A percentile compares a stretch with the other conserved stretches of the same genome.
Conservation (phyloP, 2,329 filamentous ascomycete species). For the Paecilomyces sp. region DNA sequence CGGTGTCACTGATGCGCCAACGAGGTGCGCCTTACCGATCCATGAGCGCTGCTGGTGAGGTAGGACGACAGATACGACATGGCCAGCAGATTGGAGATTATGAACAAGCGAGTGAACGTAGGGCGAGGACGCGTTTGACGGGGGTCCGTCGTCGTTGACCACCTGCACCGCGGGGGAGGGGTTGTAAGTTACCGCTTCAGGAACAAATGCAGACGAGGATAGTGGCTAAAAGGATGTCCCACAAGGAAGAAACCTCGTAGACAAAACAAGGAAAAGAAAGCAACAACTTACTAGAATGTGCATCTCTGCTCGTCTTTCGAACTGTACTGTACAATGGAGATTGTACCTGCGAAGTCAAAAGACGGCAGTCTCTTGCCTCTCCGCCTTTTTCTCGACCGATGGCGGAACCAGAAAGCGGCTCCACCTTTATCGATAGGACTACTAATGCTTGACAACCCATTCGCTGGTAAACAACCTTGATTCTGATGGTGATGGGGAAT, state of each 20-base stretch:
- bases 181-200: slow-evolving; percentile 4
- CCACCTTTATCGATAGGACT: slow-evolving; percentile 14
- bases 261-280: background rate
- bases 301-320: slow-evolving; percentile 26
- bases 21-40: slow-evolving; percentile 97
- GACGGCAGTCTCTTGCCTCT: background rate
- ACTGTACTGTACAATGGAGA: background rate
- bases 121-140: slow-evolving; percentile 68
- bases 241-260: background rate
- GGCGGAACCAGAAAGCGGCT: background rate
- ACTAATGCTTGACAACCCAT: background rate
- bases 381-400: background rate
- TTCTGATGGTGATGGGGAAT: background rate
- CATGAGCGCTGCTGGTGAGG: slow-evolving; percentile 90
- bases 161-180: slow-evolving; percentile 22
- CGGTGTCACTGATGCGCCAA: slow-evolving; percentile 79
- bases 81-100: slow-evolving; percentile 65
- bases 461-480: background rate
- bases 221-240: background rate
- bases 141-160: slow-evolving; percentile 72
- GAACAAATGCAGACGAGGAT: background rate
- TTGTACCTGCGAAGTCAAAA: background rate
- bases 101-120: slow-evolving; percentile 70
- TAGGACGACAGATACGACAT: slow-evolving; percentile 84
- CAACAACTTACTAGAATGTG: slow-evolving; percentile 43